Evolutionary conservation across 2,329 filamentous ascomycete species (phyloP), one percentile per base, ranked within the genome.

Genomic region (Parafenestella ontariensis): DNA sequence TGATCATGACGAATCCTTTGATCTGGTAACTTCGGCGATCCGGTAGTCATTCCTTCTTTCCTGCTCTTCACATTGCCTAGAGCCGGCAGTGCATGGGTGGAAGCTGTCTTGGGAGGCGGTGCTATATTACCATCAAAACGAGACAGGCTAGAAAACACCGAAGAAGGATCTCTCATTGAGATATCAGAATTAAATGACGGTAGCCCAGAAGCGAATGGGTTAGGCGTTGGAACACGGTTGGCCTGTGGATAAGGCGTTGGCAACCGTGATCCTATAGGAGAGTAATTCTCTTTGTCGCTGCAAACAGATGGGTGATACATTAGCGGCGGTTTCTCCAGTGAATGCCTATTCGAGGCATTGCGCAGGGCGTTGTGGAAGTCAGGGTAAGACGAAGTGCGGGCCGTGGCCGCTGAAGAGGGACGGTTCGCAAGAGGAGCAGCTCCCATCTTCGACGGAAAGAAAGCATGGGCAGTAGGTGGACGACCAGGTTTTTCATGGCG

Each of bases 381-480:
- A 15, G 58, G 39, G 46, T 66, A 67, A 1, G 68, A 70, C 4
- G 54, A 54, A n/a, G 60, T 71, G 15, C 65, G 66, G 13, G 63
- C 59, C 28, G 71, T 53, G 5, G 62, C 49, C 24, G 68, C 65
- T 36, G 66, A 64, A 6, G 71, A 68, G 13, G 68, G 62, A 11
- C 58, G 58, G 26, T 56, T 60, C 11, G 40, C 55, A 4, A 56
- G 52, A n/a, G 65, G 57, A 21, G 51, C 24, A 23, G 43, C 40
- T 6, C 48, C 56, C 48, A 63, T 63, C 24, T 62, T 68, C 4
- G 62, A 56, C 1, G 59, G 60, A 44, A 41, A 50, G 50, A 52
- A 59, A 50, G 42, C 41, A 23, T 59, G 52, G 28, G 33, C 33
- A 21, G 39, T 57, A 28, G 48, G 42, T 31, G 34, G 58, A 11